These are phyloP conservation scores for Biscutella laevigata DNA, from an alignment of 441 rosid species.

Conservation along the genomic window DNA sequence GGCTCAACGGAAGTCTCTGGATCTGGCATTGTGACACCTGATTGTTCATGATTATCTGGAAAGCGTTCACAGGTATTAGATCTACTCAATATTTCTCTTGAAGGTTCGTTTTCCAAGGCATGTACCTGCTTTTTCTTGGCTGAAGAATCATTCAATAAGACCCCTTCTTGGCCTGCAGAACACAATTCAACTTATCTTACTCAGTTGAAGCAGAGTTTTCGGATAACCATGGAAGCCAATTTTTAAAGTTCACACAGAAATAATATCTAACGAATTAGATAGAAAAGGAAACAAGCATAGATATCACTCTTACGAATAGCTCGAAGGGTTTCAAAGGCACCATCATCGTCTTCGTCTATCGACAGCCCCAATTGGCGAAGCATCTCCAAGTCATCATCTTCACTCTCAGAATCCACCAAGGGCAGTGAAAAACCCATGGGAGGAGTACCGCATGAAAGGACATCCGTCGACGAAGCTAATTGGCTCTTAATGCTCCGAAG, in stretches of 20 bases:
- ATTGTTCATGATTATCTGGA: conserved; percentile 27
- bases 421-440: conserved; percentile 2
- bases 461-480: conserved; percentile 28
- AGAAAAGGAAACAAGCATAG: no score
- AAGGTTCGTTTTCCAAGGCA: conserved; percentile 29
- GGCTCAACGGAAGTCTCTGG: conserved; percentile 24
- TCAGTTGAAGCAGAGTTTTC: no score
- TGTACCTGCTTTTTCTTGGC: conserved; percentile 30
- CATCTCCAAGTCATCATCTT: background rate
- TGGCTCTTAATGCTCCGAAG: conserved; percentile 42
- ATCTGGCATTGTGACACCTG: conserved; percentile 19
- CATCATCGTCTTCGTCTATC: conserved; percentile 38
- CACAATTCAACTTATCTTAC: no score
- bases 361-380: background rate
- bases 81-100: conserved; percentile 27
- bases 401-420: background rate
- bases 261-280: no score
- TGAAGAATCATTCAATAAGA: conserved; percentile 25
- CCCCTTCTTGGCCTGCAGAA: conserved; percentile 14
- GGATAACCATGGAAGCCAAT: background rate
- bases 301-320: conserved; percentile 44
- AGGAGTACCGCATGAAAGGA: conserved; percentile 18
- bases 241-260: background rate
- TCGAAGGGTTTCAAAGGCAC: conserved; percentile 58
- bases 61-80: conserved; percentile 34